These are phyloP conservation scores for Cardamine occulta DNA, from an alignment of 345 rosid genomes.

Conservation along the genomic window DNA sequence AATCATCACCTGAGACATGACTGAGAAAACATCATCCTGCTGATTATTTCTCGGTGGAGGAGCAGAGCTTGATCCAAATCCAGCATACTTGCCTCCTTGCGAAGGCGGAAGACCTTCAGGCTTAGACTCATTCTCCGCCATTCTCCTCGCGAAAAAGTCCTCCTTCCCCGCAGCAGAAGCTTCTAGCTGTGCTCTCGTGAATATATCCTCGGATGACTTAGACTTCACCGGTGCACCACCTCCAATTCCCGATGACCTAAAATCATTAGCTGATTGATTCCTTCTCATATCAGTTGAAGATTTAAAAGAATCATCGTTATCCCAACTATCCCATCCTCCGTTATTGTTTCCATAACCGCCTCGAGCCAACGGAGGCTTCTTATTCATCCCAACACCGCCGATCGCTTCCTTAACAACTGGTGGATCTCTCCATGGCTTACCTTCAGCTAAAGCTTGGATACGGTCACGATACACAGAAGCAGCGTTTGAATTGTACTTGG, in stretches of 20 bases:
- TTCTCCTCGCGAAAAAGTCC: slow-evolving; percentile 69
- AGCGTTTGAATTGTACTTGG: slow-evolving; percentile 85
- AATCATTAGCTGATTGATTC: slow-evolving; percentile 78
- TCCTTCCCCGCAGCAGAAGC: slow-evolving; percentile 90
- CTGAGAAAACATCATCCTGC: slow-evolving; percentile 76
- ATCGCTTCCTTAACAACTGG: slow-evolving; percentile 69
- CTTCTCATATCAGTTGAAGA: slow-evolving; percentile 73
- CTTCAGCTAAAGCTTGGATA: slow-evolving; percentile 87
- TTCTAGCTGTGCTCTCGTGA: slow-evolving; percentile 72
- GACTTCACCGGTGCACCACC: slow-evolving; percentile 63
- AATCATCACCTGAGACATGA: slow-evolving; percentile 71
- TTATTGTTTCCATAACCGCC: slow-evolving; percentile 46
- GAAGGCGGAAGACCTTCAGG: slow-evolving; percentile 96
- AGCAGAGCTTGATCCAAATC: slow-evolving; percentile 84
- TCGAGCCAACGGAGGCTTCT: slow-evolving; percentile 56
- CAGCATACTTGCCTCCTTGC: slow-evolving; percentile 92
- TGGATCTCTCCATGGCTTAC: slow-evolving; percentile 81
- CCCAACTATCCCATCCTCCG: slow-evolving; percentile 96
- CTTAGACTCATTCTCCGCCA: slow-evolving; percentile 76
- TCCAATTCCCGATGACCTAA: slow-evolving; percentile 49
- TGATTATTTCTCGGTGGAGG: slow-evolving; percentile 54
- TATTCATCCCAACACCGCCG: slow-evolving; percentile 45
- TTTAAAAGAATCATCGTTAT: slow-evolving; percentile 65
- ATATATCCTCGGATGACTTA: slow-evolving; percentile 78
- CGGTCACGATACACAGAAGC: slow-evolving; percentile 82